These are phyloP conservation scores for Scheffersomyces titani DNA, from an alignment of 1,139 yeast species.

Conservation along the genomic window DNA sequence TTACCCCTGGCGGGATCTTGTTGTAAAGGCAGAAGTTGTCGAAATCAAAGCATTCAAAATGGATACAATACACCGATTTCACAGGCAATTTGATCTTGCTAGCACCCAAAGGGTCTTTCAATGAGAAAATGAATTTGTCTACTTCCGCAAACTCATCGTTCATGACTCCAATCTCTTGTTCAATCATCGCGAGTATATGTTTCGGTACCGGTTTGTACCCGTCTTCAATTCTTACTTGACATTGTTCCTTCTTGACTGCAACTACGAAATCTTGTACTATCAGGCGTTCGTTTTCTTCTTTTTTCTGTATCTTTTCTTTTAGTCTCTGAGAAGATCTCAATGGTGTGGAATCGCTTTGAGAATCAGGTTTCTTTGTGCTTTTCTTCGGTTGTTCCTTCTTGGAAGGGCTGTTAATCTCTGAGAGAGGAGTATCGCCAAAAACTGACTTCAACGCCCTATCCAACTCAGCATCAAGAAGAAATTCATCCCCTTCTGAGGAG, in stretches of 20 bases:
- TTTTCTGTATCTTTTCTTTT: not conserved
- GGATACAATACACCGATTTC: conserved; percentile 37
- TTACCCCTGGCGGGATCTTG: conserved; percentile 33
- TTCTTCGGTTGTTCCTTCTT: not conserved
- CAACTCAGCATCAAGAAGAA: conserved; percentile 10
- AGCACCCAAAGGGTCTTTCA: conserved; percentile 25
- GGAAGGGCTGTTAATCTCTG: not conserved
- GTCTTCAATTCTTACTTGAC: not conserved
- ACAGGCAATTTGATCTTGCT: conserved; percentile 43
- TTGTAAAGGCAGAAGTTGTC: conserved; percentile 44
- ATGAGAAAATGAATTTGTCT: conserved; percentile 14
- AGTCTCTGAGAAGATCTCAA: not conserved
- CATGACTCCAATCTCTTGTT: conserved; percentile 13
- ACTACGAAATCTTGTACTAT: not conserved
- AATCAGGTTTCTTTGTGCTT: not conserved
- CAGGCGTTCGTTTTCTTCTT: not conserved
- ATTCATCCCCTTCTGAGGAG: not conserved
- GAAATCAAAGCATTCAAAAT: conserved; percentile 51
- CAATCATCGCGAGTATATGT: conserved; percentile 15
- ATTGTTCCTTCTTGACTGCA: not conserved
- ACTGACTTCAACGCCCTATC: conserved; percentile 8
- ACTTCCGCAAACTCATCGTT: conserved; percentile 14
- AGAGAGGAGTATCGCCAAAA: not conserved
- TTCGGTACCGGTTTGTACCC: conserved; percentile 14
- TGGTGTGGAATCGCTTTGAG: not conserved